phyloP scores from a whole-genome alignment of 2,329 filamentous ascomycete species.

The Colletotrichum navitas region DNA sequence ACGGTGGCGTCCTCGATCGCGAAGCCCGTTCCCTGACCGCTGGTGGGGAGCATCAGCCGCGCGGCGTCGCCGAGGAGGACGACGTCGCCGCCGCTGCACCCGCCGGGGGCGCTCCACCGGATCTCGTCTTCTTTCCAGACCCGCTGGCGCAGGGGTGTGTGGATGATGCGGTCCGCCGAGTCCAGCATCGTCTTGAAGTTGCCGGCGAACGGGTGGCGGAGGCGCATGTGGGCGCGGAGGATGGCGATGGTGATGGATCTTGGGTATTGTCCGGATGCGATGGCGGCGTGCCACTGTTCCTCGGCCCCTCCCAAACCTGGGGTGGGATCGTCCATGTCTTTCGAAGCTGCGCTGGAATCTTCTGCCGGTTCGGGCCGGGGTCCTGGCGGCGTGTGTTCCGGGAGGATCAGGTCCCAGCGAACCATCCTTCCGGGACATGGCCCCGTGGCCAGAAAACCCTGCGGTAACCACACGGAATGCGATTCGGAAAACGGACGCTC shows the following conservation, averaged over 20 bases:
- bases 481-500: constrained; percentile 40
- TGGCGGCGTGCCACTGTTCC: constrained; percentile 16
- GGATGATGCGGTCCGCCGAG: constrained; percentile 46
- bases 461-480: constrained; percentile 41
- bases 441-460: constrained; percentile 43
- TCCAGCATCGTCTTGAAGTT: constrained; percentile 42
- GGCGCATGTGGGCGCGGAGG: constrained; percentile 18
- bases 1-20: constrained; percentile 47
- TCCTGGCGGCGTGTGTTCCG: constrained; percentile 38
- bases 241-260: constrained; percentile 17
- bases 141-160: constrained; percentile 44
- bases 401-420: constrained; percentile 47
- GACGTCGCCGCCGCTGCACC: constrained; percentile 21
- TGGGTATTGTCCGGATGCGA: constrained; percentile 28
- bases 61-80: constrained; percentile 46
- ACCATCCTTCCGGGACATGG: constrained; percentile 43
- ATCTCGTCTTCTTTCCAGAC: constrained; percentile 46
- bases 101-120: constrained; percentile 26
- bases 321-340: not conserved
- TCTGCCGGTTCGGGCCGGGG: not conserved
- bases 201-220: constrained; percentile 45
- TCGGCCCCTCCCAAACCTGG: not conserved
- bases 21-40: constrained; percentile 47
- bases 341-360: not conserved
- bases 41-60: constrained; percentile 46